phyloP scores from a whole-genome alignment of 2,329 filamentous ascomycete species.

The Ceratocystis diversiconidia region DNA sequence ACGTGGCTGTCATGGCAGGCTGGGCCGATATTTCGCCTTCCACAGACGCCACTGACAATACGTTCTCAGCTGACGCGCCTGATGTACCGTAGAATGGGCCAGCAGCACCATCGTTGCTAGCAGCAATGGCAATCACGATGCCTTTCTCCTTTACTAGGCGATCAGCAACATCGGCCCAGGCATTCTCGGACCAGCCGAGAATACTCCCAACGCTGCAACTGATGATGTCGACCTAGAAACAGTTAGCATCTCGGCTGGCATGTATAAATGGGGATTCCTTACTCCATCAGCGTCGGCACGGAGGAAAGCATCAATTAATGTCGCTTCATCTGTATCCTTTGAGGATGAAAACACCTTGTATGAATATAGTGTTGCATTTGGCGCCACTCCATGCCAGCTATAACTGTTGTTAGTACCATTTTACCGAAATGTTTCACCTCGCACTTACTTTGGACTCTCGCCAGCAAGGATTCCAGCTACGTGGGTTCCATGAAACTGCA shows the following conservation, averaged over 20 bases:
- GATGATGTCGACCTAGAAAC: conserved; percentile 28
- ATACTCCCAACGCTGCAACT: conserved; percentile 29
- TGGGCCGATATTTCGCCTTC: conserved; percentile 15
- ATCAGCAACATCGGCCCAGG: conserved; percentile 30
- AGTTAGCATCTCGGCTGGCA: background rate
- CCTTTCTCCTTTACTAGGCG: conserved; percentile 32
- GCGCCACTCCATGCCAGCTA: conserved; percentile 21
- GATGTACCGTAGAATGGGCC: conserved; percentile 34
- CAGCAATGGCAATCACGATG: conserved; percentile 36
- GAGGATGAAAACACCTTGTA: conserved; percentile 30
- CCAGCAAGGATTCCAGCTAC: conserved; percentile 23
- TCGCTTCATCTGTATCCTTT: conserved; percentile 27
- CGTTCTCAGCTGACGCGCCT: conserved; percentile 30
- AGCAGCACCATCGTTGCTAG: conserved; percentile 36
- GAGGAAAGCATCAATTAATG: conserved; percentile 27
- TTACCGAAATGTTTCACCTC: conserved; percentile 25
- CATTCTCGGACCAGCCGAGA: conserved; percentile 29
- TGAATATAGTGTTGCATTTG: conserved; percentile 20
- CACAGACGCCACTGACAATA: conserved; percentile 32
- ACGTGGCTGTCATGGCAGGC: conserved; percentile 9
- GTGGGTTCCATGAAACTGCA: conserved; percentile 28
- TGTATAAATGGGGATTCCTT: background rate
- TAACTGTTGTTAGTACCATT: background rate
- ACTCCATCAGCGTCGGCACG: conserved; percentile 26
- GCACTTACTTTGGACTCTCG: conserved; percentile 27